These are phyloP conservation scores for Phytopythium delawarense DNA, from an alignment of 352 stramenopile genomes.

Conservation along the genomic window DNA sequence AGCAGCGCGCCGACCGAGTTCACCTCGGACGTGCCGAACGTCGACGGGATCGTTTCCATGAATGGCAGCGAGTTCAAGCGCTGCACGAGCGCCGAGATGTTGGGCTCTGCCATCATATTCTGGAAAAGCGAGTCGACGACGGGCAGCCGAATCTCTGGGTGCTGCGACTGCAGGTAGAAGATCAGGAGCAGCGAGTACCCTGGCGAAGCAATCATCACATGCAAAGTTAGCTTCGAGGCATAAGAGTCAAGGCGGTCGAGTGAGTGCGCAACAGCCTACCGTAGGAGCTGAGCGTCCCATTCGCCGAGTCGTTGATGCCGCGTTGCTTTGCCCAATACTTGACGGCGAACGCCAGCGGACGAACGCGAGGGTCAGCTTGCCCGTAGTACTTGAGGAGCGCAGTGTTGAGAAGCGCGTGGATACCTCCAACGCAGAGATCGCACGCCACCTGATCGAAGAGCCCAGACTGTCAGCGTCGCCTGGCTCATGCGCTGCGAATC, in stretches of 20 bases:
- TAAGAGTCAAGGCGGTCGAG: neutral
- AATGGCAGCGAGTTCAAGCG: slow-evolving; percentile 63
- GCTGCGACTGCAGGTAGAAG: slow-evolving; percentile 93
- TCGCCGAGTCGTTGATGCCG: slow-evolving; percentile 95
- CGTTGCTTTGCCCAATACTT: slow-evolving; percentile 97
- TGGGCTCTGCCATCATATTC: slow-evolving; percentile 85
- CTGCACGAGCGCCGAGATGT: slow-evolving; percentile 80
- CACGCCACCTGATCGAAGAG: slow-evolving; percentile 38
- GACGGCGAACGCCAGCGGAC: slow-evolving; percentile 93
- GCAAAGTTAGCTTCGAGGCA: slow-evolving; percentile 6
- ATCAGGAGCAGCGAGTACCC: slow-evolving; percentile 96
- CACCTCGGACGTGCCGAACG: slow-evolving; percentile 61
- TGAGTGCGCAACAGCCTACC: slow-evolving; percentile 33
- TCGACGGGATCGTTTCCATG: slow-evolving; percentile 28
- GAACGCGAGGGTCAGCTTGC: slow-evolving; percentile 69
- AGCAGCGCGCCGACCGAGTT: slow-evolving; percentile 91
- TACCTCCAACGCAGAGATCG: slow-evolving; percentile 70
- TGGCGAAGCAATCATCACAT: slow-evolving; percentile 8
- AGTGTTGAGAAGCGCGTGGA: slow-evolving; percentile 75
- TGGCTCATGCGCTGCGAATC: neutral
- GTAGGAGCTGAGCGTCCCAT: slow-evolving; percentile 97
- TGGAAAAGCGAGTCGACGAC: slow-evolving; percentile 43
- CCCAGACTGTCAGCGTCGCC: neutral
- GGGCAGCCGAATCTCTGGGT: slow-evolving; percentile 47
- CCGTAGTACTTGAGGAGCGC: slow-evolving; percentile 72